Evolutionary conservation across 441 rosid species (phyloP), one percentile per base, ranked within the genome.

Genomic region (Pelargonium citronellum): DNA sequence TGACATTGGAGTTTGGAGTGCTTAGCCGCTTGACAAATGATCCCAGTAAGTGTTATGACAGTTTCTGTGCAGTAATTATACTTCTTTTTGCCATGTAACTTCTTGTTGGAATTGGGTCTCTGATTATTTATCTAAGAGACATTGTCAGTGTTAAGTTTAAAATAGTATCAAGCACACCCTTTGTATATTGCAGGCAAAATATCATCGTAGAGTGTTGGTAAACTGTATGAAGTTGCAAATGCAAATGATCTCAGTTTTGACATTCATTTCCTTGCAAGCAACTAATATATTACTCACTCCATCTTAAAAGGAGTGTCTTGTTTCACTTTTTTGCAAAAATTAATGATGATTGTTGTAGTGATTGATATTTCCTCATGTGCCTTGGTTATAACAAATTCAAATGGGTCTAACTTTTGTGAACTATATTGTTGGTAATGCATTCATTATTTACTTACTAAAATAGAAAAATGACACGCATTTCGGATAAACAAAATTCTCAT

Each of bases 1-100:
- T 95, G 85, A 92, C 97, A 49, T 86, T 95, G 81, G 99, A 95
- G 83, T 95, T 95, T 66, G 98, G 97, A 63, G 83, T 90, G 74
- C 94, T 95, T 49, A 95, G 97, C 75, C 89, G 88, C 71, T 86
- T 95, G 83, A 92, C 96, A 72, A 89, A 95, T 80, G 90, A 95
- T 80, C 97, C 98, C 43, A 89, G 97, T 95, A 83, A 79, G 91
- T 82, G 58, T 63, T 16, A 1, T 63, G 57, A n/a, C 58, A 63
- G 57, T 69, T 70, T 70, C 15, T 64, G 44, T 37, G 17, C 27
- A 69, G 41, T 58, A 17, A 15, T 75, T 71, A 15, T 65, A 57
- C 43, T 68, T 20, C 62, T 44, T 30, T 53, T 24, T 44, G 39
- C 34, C n/a, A 17, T 39, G 64, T 44, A 34, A 57, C 39, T 7